A percentile compares a stretch with the other conserved stretches of the same genome.
phyloP scores from a whole-genome alignment of 2,329 filamentous ascomycete species.

The Fusarium nurragi region DNA sequence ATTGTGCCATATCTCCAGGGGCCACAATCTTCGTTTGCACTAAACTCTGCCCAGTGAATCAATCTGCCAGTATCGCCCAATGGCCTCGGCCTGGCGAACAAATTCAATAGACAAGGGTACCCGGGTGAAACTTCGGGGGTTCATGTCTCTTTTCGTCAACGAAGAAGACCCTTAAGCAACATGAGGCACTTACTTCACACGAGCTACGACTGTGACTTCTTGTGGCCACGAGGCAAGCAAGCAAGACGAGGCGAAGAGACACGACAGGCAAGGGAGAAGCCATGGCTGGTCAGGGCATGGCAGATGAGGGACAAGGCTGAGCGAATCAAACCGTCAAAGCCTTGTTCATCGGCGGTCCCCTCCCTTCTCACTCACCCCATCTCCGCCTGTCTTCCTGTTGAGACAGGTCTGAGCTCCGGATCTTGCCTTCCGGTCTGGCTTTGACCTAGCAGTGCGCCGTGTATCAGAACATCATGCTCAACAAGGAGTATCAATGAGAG shows the following conservation, averaged over 20 bases:
- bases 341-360: conserved; percentile 30
- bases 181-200: conserved; percentile 21
- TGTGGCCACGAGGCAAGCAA: conserved; percentile 40
- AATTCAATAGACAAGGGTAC: conserved; percentile 24
- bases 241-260: conserved; percentile 36
- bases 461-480: conserved; percentile 21
- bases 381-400: conserved; percentile 24
- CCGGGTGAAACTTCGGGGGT: conserved; percentile 16
- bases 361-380: conserved; percentile 32
- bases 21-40: conserved; percentile 33
- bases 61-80: conserved; percentile 13
- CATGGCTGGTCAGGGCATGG: conserved; percentile 19
- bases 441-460: conserved; percentile 30
- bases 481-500: conserved; percentile 8
- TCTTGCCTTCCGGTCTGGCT: conserved; percentile 31
- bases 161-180: conserved; percentile 25
- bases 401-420: conserved; percentile 35
- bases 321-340: conserved; percentile 37
- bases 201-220: conserved; percentile 33
- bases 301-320: conserved; percentile 40
- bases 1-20: conserved; percentile 22
- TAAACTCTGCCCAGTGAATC: conserved; percentile 35
- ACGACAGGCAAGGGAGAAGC: conserved; percentile 29
- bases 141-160: conserved; percentile 25
- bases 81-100: conserved; percentile 27